Base-by-base conservation (phyloP, 192 early-diverging fungal genomes). In the Phycomyces blakesleeanus region DNA sequence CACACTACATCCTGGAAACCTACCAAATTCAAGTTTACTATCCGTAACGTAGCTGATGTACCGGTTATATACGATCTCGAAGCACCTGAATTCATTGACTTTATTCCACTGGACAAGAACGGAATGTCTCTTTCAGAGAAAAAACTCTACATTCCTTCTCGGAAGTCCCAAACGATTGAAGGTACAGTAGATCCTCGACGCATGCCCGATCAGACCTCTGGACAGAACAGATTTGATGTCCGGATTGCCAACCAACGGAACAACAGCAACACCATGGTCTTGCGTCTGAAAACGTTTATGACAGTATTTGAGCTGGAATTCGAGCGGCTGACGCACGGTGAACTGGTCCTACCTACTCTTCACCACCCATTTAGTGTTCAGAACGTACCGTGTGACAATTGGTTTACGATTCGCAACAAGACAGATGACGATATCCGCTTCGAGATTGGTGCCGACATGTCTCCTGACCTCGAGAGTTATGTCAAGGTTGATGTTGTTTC, bases 351-450 rank as follows among this genome's bases (percentile, higher is more conserved):
- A 10, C 93, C 93, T 6, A 70, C 82, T 7, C 61, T 94, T n/a
- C 73, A 73, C 22, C 84, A 93, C 68, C 92, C 92, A 9, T 64
- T 85, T 41, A 62, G 76, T 21, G 41, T 73, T 2, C 69, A 74
- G 1, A 80, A 85, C 21, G 64, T 81, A n/a, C 79, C 85, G 0
- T 89, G 87, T 56, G 91, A 95, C 66, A 81, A 81, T 15, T 95
- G 91, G 91, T 95, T 93, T 74, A 78, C 82, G 15, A 86, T 95
- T 44, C 66, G 76, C 16, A 95, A 93, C 69, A 82, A 80, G 27
- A 79, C 85, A 8, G 85, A 87, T 27, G 81, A 89, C n/a, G 93
- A 95, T 53, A 78, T 86, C 21, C 80, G 86, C 14, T 91, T 95
- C 70, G 88, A 91, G 66, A 82, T 91, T 58, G 89, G 82, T 5